A percentile compares a stretch with the other conserved stretches of the same genome.
Evolutionary conservation across 2,329 filamentous ascomycete species (phyloP).

Genomic region (Nigrospora osmanthi): DNA sequence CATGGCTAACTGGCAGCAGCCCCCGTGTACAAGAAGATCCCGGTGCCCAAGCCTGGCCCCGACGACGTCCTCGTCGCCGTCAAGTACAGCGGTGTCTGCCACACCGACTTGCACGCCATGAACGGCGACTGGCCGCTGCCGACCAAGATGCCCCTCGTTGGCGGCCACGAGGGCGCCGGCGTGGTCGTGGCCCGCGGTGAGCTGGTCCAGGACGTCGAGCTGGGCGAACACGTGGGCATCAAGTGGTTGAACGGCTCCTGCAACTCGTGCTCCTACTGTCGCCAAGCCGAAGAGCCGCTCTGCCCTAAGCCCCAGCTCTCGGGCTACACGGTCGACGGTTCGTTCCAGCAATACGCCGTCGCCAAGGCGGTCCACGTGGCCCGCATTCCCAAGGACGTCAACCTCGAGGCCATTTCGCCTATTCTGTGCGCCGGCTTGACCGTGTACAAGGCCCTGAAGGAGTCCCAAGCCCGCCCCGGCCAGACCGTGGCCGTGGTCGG

Average conservation of each 20-base stretch:
- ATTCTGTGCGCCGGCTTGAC: slow-evolving; percentile 81
- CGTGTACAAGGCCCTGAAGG: slow-evolving; percentile 87
- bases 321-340: slow-evolving; percentile 87
- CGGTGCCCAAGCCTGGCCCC: slow-evolving; percentile 70
- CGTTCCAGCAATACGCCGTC: slow-evolving; percentile 88
- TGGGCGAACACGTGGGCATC: slow-evolving; percentile 82
- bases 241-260: slow-evolving; percentile 93
- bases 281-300: slow-evolving; percentile 72
- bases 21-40: slow-evolving; percentile 70
- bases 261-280: slow-evolving; percentile 76
- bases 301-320: slow-evolving; percentile 70
- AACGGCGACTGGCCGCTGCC: slow-evolving; percentile 83
- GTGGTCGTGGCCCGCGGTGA: slow-evolving; percentile 73
- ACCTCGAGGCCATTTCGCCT: slow-evolving; percentile 70
- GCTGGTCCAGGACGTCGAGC: slow-evolving; percentile 67
- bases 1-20: slow-evolving; percentile 26
- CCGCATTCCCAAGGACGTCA: slow-evolving; percentile 68
- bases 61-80: slow-evolving; percentile 90
- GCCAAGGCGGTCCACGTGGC: slow-evolving; percentile 82
- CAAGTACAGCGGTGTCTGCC: slow-evolving; percentile 86
- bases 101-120: slow-evolving; percentile 74
- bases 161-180: slow-evolving; percentile 74
- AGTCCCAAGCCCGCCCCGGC: slow-evolving; percentile 66
- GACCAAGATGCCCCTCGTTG: slow-evolving; percentile 79
- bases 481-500: slow-evolving; percentile 80